phyloP scores from a whole-genome alignment of 2,329 filamentous ascomycete genomes.

The Thelonectria blattea region DNA sequence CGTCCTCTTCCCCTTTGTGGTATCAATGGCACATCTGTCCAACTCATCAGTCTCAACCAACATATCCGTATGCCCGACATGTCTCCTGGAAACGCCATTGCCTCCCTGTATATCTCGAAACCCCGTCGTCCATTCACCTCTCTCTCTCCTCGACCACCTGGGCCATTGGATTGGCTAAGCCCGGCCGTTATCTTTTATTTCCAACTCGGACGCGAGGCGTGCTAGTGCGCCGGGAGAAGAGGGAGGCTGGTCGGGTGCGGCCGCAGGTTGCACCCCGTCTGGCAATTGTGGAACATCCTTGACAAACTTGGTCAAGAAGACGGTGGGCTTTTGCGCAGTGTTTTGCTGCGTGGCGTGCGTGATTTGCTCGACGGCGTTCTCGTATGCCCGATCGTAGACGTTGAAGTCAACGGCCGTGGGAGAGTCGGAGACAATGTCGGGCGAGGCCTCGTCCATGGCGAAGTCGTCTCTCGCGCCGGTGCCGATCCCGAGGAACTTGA shows the following conservation, averaged over 20 bases:
- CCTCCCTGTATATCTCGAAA: conserved; percentile 9
- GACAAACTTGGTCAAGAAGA: conserved; percentile 58
- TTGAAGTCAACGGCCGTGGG: conserved; percentile 84
- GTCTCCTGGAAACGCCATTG: conserved; percentile 13
- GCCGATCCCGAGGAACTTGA: conserved; percentile 78
- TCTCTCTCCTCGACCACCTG: not conserved
- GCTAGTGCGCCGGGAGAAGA: conserved; percentile 29
- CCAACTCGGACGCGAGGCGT: conserved; percentile 33
- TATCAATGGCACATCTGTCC: conserved; percentile 20
- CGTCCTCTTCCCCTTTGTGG: conserved; percentile 11
- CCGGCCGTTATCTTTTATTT: conserved; percentile 24
- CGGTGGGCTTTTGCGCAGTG: conserved; percentile 47
- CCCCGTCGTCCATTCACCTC: conserved; percentile 2
- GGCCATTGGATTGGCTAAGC: conserved; percentile 3
- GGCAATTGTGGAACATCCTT: conserved; percentile 51
- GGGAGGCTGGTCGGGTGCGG: conserved; percentile 12
- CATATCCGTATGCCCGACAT: conserved; percentile 7
- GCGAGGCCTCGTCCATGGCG: conserved; percentile 45
- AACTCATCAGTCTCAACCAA: conserved; percentile 11
- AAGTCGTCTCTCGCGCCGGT: conserved; percentile 62
- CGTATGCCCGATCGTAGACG: conserved; percentile 88
- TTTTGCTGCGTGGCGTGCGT: conserved; percentile 42
- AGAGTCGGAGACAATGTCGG: conserved; percentile 76
- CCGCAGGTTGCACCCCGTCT: conserved; percentile 35
- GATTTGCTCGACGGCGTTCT: conserved; percentile 77